Conservation (phyloP, 2,329 filamentous ascomycete genomes). For the Pestalotiopsis sp. region DNA sequence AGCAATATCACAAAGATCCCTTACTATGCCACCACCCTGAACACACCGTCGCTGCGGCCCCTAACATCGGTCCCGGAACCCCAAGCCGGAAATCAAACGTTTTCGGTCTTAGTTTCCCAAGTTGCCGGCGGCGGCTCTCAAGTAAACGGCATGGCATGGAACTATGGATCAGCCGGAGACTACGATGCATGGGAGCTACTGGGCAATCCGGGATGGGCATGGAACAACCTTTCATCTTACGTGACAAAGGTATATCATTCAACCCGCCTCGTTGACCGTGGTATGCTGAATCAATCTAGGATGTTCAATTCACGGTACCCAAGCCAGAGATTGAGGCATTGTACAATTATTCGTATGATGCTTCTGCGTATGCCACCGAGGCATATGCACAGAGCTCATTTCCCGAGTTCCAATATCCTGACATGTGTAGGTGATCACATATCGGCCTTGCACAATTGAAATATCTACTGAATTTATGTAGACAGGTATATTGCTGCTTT, state of each 20-base stretch:
- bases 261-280: not conserved
- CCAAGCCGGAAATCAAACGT: constrained; percentile 1
- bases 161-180: constrained; percentile 25
- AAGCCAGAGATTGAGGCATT: not conserved
- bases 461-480: too few species aligned
- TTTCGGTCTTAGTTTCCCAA: not conserved
- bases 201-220: constrained; percentile 39
- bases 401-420: constrained; percentile 8
- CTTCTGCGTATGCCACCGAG: constrained; percentile 3
- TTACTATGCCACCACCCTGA: constrained; percentile 4
- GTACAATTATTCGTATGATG: constrained; percentile 5
- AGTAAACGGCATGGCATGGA: constrained; percentile 29
- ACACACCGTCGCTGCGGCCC: not conserved
- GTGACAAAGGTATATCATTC: constrained; percentile 23
- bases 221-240: constrained; percentile 31
- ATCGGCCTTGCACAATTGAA: too few species aligned
- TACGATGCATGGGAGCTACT: constrained; percentile 37
- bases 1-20: constrained; percentile 11
- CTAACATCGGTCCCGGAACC: constrained; percentile 5
- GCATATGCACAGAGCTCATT: not conserved
- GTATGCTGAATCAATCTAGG: not conserved
- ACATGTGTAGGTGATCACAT: constrained; percentile 3
- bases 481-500: constrained; percentile 5
- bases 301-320: not conserved
- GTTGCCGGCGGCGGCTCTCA: constrained; percentile 12